phyloP scores from a whole-genome alignment of 768 basidiomycete genomes.

The Mycena epipterygia region DNA sequence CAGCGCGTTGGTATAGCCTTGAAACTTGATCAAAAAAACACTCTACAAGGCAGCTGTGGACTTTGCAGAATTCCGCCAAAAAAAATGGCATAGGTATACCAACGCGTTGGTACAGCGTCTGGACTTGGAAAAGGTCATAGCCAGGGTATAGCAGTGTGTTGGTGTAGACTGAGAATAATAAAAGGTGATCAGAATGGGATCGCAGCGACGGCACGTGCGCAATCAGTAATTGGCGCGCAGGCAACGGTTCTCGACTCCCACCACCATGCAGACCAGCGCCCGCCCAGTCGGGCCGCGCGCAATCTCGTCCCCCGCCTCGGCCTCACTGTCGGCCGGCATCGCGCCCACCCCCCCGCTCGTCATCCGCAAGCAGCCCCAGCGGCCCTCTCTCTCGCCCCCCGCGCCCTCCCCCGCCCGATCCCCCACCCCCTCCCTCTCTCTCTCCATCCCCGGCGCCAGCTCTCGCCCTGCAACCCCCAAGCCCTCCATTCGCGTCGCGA shows the following conservation, averaged over 20 bases:
- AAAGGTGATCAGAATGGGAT: no score
- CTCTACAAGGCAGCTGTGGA: no score
- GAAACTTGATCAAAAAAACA: no score
- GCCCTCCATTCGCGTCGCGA: slow-evolving; percentile 46
- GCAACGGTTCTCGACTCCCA: slow-evolving; percentile 17
- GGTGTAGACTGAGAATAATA: no score
- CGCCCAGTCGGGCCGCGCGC: slow-evolving; percentile 54
- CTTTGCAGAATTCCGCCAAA: no score
- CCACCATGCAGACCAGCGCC: slow-evolving; percentile 46
- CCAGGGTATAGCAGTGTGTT: no score
- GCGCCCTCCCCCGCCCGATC: slow-evolving; percentile 44
- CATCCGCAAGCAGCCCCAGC: slow-evolving; percentile 44
- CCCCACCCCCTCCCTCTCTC: slow-evolving; percentile 44
- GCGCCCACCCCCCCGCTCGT: slow-evolving; percentile 47
- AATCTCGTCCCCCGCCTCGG: slow-evolving; percentile 29
- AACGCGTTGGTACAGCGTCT: no score
- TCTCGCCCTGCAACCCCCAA: slow-evolving; percentile 48
- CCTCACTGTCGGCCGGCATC: slow-evolving; percentile 39
- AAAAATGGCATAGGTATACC: no score
- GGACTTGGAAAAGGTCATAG: no score
- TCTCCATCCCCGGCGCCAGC: slow-evolving; percentile 42
- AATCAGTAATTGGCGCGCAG: slow-evolving; percentile 10
- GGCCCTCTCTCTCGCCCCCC: slow-evolving; percentile 33
- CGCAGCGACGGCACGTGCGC: slow-evolving; percentile 11
- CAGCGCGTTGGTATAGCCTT: no score